Evolutionary conservation across 768 basidiomycete species (phyloP).

Genomic region (Mycena olivaceomarginata): DNA sequence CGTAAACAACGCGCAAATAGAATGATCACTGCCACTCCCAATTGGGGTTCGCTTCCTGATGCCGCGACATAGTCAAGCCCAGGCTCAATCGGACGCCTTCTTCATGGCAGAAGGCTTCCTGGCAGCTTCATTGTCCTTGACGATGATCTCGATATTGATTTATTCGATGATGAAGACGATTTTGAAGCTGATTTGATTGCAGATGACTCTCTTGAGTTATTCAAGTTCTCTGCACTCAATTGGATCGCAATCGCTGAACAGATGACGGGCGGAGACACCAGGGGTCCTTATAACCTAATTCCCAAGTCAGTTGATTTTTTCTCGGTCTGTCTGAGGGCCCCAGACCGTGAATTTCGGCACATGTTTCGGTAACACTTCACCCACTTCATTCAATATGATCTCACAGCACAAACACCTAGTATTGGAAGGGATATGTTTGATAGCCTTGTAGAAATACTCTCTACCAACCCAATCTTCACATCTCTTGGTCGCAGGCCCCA

Average conservation of each 20-base stretch:
- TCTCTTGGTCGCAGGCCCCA: too few species aligned
- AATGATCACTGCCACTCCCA: too few species aligned
- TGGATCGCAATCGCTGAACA: too few species aligned
- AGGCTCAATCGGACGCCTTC: not conserved
- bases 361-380: not conserved
- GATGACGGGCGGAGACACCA: too few species aligned
- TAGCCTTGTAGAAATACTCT: too few species aligned
- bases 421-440: too few species aligned
- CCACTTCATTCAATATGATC: too few species aligned
- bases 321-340: not conserved
- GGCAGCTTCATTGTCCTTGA: not conserved
- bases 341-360: slow-evolving; percentile 1
- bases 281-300: not conserved
- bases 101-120: not conserved
- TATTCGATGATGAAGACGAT: not conserved
- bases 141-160: not conserved
- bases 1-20: too few species aligned
- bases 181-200: not conserved
- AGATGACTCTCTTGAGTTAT: not conserved
- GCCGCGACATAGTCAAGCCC: not conserved
- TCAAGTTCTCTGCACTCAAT: too few species aligned
- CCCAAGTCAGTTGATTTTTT: slow-evolving; percentile 1
- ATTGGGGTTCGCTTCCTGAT: not conserved
- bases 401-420: too few species aligned
- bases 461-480: too few species aligned